Conservation (phyloP, 176 grass and related monocot species). For the Zizania latifolia region DNA sequence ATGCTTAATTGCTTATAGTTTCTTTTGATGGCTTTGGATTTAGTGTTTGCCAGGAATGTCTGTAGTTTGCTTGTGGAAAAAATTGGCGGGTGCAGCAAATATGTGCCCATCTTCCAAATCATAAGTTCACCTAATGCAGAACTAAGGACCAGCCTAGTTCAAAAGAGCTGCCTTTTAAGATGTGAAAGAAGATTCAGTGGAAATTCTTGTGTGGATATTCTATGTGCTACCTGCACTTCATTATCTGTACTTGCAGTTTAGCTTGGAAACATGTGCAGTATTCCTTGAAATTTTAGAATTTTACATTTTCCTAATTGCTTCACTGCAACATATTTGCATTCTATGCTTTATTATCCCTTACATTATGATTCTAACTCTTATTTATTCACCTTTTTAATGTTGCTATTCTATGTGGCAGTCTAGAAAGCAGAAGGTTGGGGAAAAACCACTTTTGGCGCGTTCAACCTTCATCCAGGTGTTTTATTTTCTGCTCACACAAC, state of each 20-base stretch:
- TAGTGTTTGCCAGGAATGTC: not conserved
- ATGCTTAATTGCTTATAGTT: not conserved
- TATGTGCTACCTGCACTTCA: not conserved
- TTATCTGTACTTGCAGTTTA: not conserved
- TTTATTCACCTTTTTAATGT: constrained; percentile 7
- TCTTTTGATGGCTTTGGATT: constrained; percentile 5
- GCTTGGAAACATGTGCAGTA: not conserved
- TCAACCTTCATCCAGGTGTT: constrained; percentile 89
- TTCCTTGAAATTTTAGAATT: not conserved
- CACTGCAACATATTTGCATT: not conserved
- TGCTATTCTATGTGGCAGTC: constrained; percentile 51
- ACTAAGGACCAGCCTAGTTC: not conserved
- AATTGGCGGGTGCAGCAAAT: not conserved
- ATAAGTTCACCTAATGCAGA: not conserved
- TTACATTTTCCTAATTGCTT: not conserved
- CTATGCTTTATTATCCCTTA: constrained; percentile 7
- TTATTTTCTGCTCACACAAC: not conserved
- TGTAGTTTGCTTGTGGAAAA: constrained; percentile 5
- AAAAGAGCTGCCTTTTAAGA: not conserved
- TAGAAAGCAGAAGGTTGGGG: constrained; percentile 91
- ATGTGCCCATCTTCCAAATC: not conserved
- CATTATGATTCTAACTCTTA: not conserved
- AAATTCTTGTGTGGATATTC: not conserved
- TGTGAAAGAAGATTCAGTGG: not conserved
- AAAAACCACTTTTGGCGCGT: constrained; percentile 86